Evolutionary conservation across 2,329 filamentous ascomycete genomes (phyloP), one percentile per base, ranked within the genome.

Genomic region (Arthrobotrys megalospora): DNA sequence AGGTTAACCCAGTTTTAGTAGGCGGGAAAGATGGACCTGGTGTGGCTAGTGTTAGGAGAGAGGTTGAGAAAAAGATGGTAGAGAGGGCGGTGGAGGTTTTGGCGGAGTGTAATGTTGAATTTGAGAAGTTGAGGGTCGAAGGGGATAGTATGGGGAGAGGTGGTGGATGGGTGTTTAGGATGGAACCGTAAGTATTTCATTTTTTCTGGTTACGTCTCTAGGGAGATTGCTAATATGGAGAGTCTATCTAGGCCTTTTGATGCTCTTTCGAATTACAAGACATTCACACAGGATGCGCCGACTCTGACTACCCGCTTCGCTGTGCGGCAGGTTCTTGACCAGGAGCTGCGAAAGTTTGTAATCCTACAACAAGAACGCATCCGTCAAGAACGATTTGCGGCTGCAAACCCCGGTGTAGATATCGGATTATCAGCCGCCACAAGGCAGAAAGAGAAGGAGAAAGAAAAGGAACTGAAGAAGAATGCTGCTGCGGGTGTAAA

Each of bases 321-420:
- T 0, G 91, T 99, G 5, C 91, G 96, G 21, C 95, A 97, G 84
- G 94, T 97, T 7, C 88, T 99, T 0, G 94, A 97, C 82, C 93
- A 96, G 83, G 95, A 98, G 84, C 92, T 95, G 81, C 90, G 89
- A 77, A 93, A 92, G 82, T 91, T 93, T 58, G 88, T 91, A 11
- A 86, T 88, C 34, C 86, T 90, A 38, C 90, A 91, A 12, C 91
- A 92, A 62, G 89, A 89, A 77, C 89, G 92, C 81, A 89, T 90
- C 7, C 88, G 91, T 2, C 91, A 90, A 83, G 81, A 85, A 83
- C 81, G 84, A 47, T 66, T 83, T 38, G 83, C 84, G n/a, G 81
- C 85, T 16, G 82, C 84, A 76, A 86, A 86, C 80, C 85, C 87
- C 70, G 85, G 85, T 32, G 81, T 81, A 19, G 82, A 71, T 53